A percentile compares a stretch with the other conserved stretches of the same genome.
These are phyloP conservation scores for Scheffersomyces quercinus DNA, from an alignment of 1,139 yeast genomes.

Conservation along the genomic window DNA sequence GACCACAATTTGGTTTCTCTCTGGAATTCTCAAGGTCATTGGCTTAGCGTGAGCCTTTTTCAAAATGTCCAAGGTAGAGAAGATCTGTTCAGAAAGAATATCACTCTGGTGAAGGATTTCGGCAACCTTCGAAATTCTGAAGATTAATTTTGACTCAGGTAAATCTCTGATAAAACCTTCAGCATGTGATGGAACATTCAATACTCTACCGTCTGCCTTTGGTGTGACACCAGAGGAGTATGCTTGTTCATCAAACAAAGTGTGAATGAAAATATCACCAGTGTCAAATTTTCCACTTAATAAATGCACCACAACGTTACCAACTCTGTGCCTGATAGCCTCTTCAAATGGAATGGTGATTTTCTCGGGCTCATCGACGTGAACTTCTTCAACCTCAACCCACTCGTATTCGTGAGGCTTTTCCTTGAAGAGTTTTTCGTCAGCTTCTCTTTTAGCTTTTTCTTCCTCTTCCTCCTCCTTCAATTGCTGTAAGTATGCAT, in stretches of 20 bases:
- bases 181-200: conserved; percentile 47
- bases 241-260: conserved; percentile 63
- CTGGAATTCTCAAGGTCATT: conserved; percentile 44
- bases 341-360: conserved; percentile 54
- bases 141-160: conserved; percentile 54
- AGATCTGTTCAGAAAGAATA: conserved; percentile 48
- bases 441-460: conserved; percentile 32
- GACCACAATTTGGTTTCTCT: conserved; percentile 42
- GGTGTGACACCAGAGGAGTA: conserved; percentile 60
- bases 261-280: conserved; percentile 54
- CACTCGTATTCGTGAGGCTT: conserved; percentile 66
- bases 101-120: conserved; percentile 50
- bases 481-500: conserved; percentile 31
- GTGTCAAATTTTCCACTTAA: conserved; percentile 48
- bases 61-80: conserved; percentile 55
- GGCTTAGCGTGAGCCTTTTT: conserved; percentile 49
- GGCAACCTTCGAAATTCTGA: conserved; percentile 56
- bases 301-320: conserved; percentile 58
- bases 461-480: conserved; percentile 37
- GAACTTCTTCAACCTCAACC: conserved; percentile 54
- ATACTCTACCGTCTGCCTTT: conserved; percentile 37
- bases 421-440: conserved; percentile 53
- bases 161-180: conserved; percentile 70
- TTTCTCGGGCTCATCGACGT: conserved; percentile 43
- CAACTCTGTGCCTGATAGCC: conserved; percentile 57